Evolutionary conservation across 495 filamentous ascomycete genomes (phyloP).

Genomic region (Lasiosphaeria hispida): DNA sequence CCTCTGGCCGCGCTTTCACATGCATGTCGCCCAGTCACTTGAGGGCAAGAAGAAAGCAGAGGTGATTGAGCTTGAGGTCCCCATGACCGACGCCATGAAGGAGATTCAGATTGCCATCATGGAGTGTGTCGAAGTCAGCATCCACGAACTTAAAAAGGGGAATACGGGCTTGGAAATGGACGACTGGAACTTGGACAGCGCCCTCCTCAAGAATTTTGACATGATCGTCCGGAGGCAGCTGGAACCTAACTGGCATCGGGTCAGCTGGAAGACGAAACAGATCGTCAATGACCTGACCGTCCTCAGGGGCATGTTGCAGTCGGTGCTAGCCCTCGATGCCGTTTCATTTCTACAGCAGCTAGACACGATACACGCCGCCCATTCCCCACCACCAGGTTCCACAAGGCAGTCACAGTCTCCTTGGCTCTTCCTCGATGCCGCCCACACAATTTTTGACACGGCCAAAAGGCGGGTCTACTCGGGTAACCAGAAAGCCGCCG

Average conservation of each 20-base stretch:
- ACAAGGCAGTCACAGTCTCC: conserved; percentile 87
- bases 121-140: conserved; percentile 93
- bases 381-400: conserved; percentile 82
- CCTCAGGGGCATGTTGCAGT: conserved; percentile 83
- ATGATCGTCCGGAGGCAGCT: conserved; percentile 82
- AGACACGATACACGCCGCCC: conserved; percentile 88
- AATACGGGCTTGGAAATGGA: conserved; percentile 92
- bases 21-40: conserved; percentile 80
- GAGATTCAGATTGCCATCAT: conserved; percentile 92
- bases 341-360: conserved; percentile 91
- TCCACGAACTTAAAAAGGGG: conserved; percentile 83
- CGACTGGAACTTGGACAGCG: conserved; percentile 96
- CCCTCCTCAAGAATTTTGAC: conserved; percentile 89
- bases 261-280: conserved; percentile 90
- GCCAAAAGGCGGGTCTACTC: conserved; percentile 89
- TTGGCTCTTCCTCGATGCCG: conserved; percentile 95
- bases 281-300: conserved; percentile 87
- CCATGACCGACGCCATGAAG: conserved; percentile 91
- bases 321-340: conserved; percentile 79
- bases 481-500: conserved; percentile 38
- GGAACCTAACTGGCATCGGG: conserved; percentile 95
- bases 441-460: conserved; percentile 88
- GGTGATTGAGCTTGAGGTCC: conserved; percentile 94
- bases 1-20: conserved; percentile 93
- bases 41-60: conserved; percentile 93